phyloP scores from a whole-genome alignment of 2,329 filamentous ascomycete genomes.

The Ophiostoma fasciatum region DNA sequence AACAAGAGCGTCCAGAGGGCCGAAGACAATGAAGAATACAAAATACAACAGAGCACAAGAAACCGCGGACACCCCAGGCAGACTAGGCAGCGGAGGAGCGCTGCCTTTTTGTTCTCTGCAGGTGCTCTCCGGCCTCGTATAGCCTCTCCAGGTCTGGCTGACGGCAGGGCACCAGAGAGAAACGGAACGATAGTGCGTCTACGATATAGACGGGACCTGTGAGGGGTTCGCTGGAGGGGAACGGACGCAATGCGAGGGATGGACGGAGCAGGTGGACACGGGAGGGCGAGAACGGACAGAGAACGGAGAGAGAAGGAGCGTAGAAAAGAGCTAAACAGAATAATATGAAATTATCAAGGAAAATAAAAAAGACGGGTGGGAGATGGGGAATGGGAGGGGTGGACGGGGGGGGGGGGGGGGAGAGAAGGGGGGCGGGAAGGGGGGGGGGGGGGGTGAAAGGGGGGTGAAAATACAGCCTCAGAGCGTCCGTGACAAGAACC shows the following conservation, averaged over 20 bases:
- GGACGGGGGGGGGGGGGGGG: too few species aligned
- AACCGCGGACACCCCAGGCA: too few species aligned
- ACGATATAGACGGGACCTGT: slow-evolving; percentile 5
- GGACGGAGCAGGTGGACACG: neutral
- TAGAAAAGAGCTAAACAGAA: too few species aligned
- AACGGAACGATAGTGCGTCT: slow-evolving; percentile 3
- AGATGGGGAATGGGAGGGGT: too few species aligned
- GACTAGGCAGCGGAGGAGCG: slow-evolving; percentile 5
- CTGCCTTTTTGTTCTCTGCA: slow-evolving; percentile 6
- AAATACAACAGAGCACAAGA: neutral
- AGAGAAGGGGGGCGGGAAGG: neutral
- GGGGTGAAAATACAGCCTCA: neutral
- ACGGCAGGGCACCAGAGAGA: neutral
- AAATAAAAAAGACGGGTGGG: neutral
- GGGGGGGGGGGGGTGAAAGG: neutral
- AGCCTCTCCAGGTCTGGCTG: too few species aligned
- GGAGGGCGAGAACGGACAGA: neutral
- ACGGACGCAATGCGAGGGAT: neutral
- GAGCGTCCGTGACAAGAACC: slow-evolving; percentile 3
- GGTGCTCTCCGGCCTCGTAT: too few species aligned
- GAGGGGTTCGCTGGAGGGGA: neutral
- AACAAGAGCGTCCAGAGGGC: too few species aligned
- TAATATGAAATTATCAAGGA: too few species aligned
- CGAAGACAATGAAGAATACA: neutral
- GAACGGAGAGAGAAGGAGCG: neutral